Conservation (phyloP, 2,329 filamentous ascomycete species). For the Neodidymelliopsis sp. region DNA sequence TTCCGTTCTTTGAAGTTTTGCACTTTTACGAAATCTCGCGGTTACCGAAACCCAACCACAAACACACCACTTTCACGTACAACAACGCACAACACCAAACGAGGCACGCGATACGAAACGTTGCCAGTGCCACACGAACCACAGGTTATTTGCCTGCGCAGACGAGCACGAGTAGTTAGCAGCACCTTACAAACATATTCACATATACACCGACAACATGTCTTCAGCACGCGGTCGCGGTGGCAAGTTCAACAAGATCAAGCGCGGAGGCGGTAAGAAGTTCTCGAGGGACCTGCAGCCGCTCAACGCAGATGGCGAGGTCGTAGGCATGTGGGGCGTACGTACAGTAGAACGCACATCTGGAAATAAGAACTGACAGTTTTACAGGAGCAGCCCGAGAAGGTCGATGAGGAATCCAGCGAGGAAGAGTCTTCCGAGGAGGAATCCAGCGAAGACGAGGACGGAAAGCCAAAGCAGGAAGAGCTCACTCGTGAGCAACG, state of each 20-base stretch:
- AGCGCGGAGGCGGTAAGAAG: slow-evolving; percentile 92
- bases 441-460: slow-evolving; percentile 51
- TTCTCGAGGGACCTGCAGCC: slow-evolving; percentile 93
- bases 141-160: background rate
- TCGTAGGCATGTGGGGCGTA: slow-evolving; percentile 85
- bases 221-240: slow-evolving; percentile 76
- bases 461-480: slow-evolving; percentile 56
- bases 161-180: slow-evolving; percentile 2
- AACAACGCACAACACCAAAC: background rate
- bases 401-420: slow-evolving; percentile 58
- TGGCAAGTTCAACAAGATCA: slow-evolving; percentile 94
- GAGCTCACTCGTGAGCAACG: slow-evolving; percentile 85
- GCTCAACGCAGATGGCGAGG: slow-evolving; percentile 86
- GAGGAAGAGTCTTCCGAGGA: slow-evolving; percentile 55
- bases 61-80: slow-evolving; percentile 16
- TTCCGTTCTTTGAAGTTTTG: slow-evolving; percentile 17
- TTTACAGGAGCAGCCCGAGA: slow-evolving; percentile 50
- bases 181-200: slow-evolving; percentile 6
- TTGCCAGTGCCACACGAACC: background rate
- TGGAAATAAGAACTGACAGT: slow-evolving; percentile 25
- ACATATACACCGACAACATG: slow-evolving; percentile 47
- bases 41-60: slow-evolving; percentile 13
- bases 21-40: slow-evolving; percentile 9
- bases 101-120: slow-evolving; percentile 13
- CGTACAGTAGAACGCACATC: slow-evolving; percentile 41